phyloP scores from a whole-genome alignment of 768 basidiomycete genomes.

The Suillus spraguei region DNA sequence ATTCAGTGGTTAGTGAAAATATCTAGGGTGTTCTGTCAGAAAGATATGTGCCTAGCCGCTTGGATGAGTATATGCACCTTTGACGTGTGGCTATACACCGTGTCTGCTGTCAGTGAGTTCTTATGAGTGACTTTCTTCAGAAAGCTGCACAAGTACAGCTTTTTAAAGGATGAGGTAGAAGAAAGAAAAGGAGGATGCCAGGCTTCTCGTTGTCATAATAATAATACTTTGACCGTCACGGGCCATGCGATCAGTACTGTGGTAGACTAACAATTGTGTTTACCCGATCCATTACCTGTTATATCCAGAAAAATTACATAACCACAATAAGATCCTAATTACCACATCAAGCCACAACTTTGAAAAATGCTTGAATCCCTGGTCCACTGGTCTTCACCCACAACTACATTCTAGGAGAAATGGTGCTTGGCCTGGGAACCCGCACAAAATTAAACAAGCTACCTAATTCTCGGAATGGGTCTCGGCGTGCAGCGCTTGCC shows the following conservation, averaged over 20 bases:
- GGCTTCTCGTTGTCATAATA: constrained; percentile 9
- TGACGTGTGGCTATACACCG: constrained; percentile 14
- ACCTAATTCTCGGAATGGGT: background rate
- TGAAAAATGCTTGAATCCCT: background rate
- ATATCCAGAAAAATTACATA: constrained; percentile 18
- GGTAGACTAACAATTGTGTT: constrained; percentile 26
- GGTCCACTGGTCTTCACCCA: background rate
- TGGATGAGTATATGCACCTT: constrained; percentile 15
- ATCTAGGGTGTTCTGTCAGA: background rate
- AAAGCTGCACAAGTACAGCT: background rate
- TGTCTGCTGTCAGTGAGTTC: background rate
- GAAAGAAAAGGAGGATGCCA: constrained; percentile 11
- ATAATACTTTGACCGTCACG: constrained; percentile 2
- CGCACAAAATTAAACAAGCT: background rate
- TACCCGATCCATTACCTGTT: constrained; percentile 17
- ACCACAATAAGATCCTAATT: constrained; percentile 28
- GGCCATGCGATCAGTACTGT: background rate
- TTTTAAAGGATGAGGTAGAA: constrained; percentile 3
- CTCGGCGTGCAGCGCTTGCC: background rate
- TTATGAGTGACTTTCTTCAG: background rate
- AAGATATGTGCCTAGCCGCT: constrained; percentile 9
- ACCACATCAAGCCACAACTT: background rate
- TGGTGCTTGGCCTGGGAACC: background rate
- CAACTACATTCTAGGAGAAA: background rate
- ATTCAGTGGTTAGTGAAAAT: background rate